phyloP scores from a whole-genome alignment of 495 filamentous ascomycete species.

The Sporormia fimetaria region DNA sequence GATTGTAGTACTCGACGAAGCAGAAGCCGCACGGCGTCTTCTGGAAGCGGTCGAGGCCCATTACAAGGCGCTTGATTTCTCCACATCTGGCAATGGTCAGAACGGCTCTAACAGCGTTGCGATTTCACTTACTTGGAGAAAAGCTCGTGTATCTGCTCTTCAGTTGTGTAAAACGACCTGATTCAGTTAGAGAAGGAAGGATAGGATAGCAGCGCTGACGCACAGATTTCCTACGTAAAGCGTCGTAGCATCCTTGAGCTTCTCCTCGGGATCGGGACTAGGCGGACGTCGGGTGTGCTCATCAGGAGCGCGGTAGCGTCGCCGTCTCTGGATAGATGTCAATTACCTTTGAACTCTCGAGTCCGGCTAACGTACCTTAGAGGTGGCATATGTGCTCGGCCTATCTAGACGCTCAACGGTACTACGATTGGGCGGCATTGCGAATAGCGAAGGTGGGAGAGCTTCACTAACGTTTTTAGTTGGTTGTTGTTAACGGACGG shows the following conservation, averaged over 20 bases:
- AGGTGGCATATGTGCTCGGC: conserved; percentile 77
- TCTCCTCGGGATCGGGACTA: conserved; percentile 45
- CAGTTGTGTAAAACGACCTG: conserved; percentile 98
- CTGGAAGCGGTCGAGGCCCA: conserved; percentile 91
- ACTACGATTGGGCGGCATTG: conserved; percentile 34
- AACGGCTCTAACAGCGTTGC: not conserved
- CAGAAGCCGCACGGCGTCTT: conserved; percentile 99
- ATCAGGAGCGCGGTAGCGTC: conserved; percentile 48
- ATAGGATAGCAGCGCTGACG: conserved; percentile 28
- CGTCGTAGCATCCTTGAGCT: conserved; percentile 76
- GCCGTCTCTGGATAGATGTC: conserved; percentile 53
- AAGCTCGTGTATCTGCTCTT: conserved; percentile 96
- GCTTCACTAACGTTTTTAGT: not conserved
- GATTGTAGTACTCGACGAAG: conserved; percentile 98
- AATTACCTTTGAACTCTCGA: conserved; percentile 3
- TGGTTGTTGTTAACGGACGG: too few relatives aligned
- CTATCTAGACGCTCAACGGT: conserved; percentile 82
- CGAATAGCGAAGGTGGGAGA: conserved; percentile 1
- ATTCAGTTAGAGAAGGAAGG: conserved; percentile 28
- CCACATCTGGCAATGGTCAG: conserved; percentile 51
- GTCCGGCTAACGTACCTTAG: conserved; percentile 47
- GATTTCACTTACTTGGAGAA: conserved; percentile 59
- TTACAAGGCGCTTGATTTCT: conserved; percentile 95
- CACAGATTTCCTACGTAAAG: conserved; percentile 97
- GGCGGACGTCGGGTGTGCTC: conserved; percentile 41